Evolutionary conservation across 1,284 basidiomycete genomes (phyloP).

Genomic region (Ceratorhiza oryzae-sativae): DNA sequence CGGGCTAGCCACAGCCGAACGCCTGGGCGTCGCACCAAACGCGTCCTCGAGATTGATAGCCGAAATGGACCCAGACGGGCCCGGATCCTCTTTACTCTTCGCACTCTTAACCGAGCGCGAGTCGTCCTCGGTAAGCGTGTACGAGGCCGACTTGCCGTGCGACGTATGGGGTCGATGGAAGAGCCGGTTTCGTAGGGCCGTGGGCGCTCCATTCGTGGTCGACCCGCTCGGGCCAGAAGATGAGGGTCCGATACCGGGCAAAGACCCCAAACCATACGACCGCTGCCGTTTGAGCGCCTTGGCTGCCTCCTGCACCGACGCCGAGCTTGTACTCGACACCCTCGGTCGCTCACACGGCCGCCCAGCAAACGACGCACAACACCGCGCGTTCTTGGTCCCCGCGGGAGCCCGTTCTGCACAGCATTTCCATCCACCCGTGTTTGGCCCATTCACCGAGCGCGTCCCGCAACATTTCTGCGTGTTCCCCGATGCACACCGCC

Average conservation of each 20-base stretch:
- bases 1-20: conserved; percentile 16
- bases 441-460: conserved; percentile 4
- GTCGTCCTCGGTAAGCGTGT: conserved; percentile 20
- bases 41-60: not conserved
- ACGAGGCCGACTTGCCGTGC: conserved; percentile 20
- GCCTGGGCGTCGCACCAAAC: not conserved
- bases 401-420: conserved; percentile 20
- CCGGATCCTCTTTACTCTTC: conserved; percentile 33
- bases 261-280: conserved; percentile 13
- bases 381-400: conserved; percentile 13
- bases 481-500: conserved; percentile 32
- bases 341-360: conserved; percentile 25
- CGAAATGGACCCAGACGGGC: conserved; percentile 6
- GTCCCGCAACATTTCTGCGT: conserved; percentile 24
- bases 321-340: conserved; percentile 30
- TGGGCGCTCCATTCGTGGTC: not conserved
- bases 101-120: not conserved
- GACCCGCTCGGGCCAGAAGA: not conserved
- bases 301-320: conserved; percentile 22
- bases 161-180: conserved; percentile 34
- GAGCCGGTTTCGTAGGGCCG: not conserved
- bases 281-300: conserved; percentile 19
- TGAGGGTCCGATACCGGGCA: conserved; percentile 13
- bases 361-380: conserved; percentile 27
- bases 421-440: conserved; percentile 17